Evolutionary conservation across 192 early-diverging fungal species (phyloP).

Genomic region (Coemansia sp.): DNA sequence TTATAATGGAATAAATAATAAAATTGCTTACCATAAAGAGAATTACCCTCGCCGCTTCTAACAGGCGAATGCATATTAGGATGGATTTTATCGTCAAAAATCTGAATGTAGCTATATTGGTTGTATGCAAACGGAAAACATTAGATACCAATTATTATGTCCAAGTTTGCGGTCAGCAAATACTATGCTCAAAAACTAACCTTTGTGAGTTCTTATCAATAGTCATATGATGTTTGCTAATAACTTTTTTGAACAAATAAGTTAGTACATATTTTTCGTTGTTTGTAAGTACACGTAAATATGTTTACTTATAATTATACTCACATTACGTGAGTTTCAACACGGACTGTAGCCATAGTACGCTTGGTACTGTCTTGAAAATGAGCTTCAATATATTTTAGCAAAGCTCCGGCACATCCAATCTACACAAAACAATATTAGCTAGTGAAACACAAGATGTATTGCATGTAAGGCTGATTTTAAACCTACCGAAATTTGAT

Average conservation of each 20-base stretch:
- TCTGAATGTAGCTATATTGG: constrained; percentile 64
- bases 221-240: constrained; percentile 12
- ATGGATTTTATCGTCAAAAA: constrained; percentile 74
- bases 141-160: neutral
- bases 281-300: constrained; percentile 7
- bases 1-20: neutral
- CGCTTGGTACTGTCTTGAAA: constrained; percentile 1
- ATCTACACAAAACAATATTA: constrained; percentile 17
- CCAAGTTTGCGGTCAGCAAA: neutral
- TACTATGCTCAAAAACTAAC: constrained; percentile 9
- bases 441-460: neutral
- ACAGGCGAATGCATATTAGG: constrained; percentile 75
- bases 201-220: constrained; percentile 19
- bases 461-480: too few species aligned
- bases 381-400: constrained; percentile 9
- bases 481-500: constrained; percentile 4
- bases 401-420: constrained; percentile 34
- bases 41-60: constrained; percentile 64
- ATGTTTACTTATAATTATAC: constrained; percentile 14
- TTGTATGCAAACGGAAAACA: neutral
- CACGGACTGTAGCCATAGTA: neutral
- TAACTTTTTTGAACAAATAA: neutral
- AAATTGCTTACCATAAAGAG: constrained; percentile 64
- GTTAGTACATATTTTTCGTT: neutral
- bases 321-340: neutral